Evolutionary conservation across 768 basidiomycete species (phyloP).

Genomic region (Leccinum subtestaceum): DNA sequence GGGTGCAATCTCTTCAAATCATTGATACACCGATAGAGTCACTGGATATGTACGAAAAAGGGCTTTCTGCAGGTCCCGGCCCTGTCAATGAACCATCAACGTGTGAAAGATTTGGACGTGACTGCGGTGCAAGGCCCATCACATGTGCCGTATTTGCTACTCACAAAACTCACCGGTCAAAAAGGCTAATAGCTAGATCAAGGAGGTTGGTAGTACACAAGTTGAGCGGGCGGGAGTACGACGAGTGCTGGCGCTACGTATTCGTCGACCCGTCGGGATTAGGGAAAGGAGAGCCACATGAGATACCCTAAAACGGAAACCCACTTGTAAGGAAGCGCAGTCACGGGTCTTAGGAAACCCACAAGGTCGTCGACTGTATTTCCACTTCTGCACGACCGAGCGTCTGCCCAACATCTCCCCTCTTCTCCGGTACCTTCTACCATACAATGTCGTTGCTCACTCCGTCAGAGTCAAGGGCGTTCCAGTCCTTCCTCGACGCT

Average conservation of each 20-base stretch:
- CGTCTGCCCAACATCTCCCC: not conserved
- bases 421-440: not conserved
- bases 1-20: constrained; percentile 1
- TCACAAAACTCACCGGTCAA: not conserved
- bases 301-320: constrained; percentile 21
- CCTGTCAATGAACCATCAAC: not conserved
- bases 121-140: not conserved
- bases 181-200: not conserved
- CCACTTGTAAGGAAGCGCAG: constrained; percentile 27
- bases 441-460: constrained; percentile 58
- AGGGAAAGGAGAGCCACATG: constrained; percentile 15
- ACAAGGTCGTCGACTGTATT: constrained; percentile 15
- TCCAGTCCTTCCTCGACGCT: constrained; percentile 68
- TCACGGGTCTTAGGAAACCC: constrained; percentile 27
- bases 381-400: constrained; percentile 1
- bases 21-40: not conserved
- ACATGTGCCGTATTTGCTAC: not conserved
- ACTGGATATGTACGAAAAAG: not conserved
- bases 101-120: not conserved
- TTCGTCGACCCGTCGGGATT: not conserved
- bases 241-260: not conserved
- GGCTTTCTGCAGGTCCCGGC: not conserved
- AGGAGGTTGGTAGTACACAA: not conserved
- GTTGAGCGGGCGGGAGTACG: not conserved
- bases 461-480: constrained; percentile 61